Conservation (phyloP, 495 filamentous ascomycete genomes). For the Evansstolkia leycettana region DNA sequence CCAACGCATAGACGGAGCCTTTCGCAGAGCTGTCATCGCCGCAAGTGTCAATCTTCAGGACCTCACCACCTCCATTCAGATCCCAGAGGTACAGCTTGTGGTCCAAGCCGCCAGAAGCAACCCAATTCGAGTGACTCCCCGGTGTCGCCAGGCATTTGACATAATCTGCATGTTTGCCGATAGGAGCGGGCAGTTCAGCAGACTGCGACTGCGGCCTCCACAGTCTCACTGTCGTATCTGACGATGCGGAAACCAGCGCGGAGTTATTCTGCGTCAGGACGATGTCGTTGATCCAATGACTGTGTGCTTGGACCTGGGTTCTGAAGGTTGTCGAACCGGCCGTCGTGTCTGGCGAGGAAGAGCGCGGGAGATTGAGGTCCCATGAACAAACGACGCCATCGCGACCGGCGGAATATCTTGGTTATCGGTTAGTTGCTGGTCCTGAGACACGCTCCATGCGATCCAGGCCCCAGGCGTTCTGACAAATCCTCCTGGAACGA, state of each 20-base stretch:
- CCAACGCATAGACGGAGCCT: slow-evolving; percentile 87
- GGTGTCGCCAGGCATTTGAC: slow-evolving; percentile 88
- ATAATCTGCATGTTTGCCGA: slow-evolving; percentile 91
- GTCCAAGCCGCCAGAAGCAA: slow-evolving; percentile 92
- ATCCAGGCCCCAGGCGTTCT: too few relatives aligned
- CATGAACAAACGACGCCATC: slow-evolving; percentile 95
- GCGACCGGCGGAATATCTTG: slow-evolving; percentile 86
- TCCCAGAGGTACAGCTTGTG: slow-evolving; percentile 90
- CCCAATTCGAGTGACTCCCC: slow-evolving; percentile 60
- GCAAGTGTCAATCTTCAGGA: slow-evolving; percentile 70
- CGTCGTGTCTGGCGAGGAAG: slow-evolving; percentile 19
- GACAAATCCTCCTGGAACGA: neutral
- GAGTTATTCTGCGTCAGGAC: slow-evolving; percentile 71
- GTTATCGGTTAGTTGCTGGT: slow-evolving; percentile 11
- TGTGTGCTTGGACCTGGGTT: slow-evolving; percentile 90
- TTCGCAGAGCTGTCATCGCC: slow-evolving; percentile 74
- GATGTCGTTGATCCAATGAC: slow-evolving; percentile 97
- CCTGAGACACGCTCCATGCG: neutral
- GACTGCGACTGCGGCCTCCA: slow-evolving; percentile 80
- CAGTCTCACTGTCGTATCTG: slow-evolving; percentile 86
- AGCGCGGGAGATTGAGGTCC: slow-evolving; percentile 54
- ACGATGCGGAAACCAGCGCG: slow-evolving; percentile 85
- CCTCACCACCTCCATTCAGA: slow-evolving; percentile 72
- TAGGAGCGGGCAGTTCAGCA: slow-evolving; percentile 55
- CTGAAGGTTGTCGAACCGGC: slow-evolving; percentile 53